A percentile compares a stretch with the other conserved stretches of the same genome.
Conservation (phyloP, 805 yeast genomes). For the Vanderwaltozyma verrucispora region DNA sequence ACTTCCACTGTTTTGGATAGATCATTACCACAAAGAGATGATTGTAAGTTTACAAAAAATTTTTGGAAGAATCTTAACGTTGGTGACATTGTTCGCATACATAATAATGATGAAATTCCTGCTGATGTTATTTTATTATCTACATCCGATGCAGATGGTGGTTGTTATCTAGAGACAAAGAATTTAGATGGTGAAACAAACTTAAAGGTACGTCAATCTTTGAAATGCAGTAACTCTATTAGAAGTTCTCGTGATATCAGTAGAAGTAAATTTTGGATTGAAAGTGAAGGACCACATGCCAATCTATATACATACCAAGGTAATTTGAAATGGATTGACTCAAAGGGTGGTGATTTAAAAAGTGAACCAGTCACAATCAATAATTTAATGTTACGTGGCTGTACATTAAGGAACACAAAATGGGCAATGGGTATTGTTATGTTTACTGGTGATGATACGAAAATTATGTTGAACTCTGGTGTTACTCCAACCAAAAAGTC, state of each 20-base stretch:
- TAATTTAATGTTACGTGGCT: slow-evolving; percentile 65
- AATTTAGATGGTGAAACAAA: slow-evolving; percentile 78
- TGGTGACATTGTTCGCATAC: slow-evolving; percentile 63
- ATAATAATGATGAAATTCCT: slow-evolving; percentile 70
- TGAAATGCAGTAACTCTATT: slow-evolving; percentile 48
- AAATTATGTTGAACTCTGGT: slow-evolving; percentile 75
- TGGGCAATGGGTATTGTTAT: slow-evolving; percentile 74
- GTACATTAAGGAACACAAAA: slow-evolving; percentile 67
- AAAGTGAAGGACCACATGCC: slow-evolving; percentile 80
- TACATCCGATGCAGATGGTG: slow-evolving; percentile 57
- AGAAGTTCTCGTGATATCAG: slow-evolving; percentile 40
- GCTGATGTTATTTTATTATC: slow-evolving; percentile 61
- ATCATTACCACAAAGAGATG: slow-evolving; percentile 36
- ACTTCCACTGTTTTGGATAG: slow-evolving; percentile 47
- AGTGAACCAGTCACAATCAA: slow-evolving; percentile 64
- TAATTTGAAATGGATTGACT: slow-evolving; percentile 43
- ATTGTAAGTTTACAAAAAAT: slow-evolving; percentile 27
- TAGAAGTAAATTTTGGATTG: slow-evolving; percentile 50
- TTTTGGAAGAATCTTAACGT: slow-evolving; percentile 63
- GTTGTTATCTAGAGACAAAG: slow-evolving; percentile 71
- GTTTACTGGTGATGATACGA: slow-evolving; percentile 73
- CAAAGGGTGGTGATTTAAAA: slow-evolving; percentile 9
- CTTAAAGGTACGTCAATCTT: slow-evolving; percentile 62
- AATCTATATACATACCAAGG: slow-evolving; percentile 72
- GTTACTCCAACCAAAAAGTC: slow-evolving; percentile 73